Evolutionary conservation across 306 rosid species (phyloP), one percentile per base, ranked within the genome.

Genomic region (Ochetophila trinervis): DNA sequence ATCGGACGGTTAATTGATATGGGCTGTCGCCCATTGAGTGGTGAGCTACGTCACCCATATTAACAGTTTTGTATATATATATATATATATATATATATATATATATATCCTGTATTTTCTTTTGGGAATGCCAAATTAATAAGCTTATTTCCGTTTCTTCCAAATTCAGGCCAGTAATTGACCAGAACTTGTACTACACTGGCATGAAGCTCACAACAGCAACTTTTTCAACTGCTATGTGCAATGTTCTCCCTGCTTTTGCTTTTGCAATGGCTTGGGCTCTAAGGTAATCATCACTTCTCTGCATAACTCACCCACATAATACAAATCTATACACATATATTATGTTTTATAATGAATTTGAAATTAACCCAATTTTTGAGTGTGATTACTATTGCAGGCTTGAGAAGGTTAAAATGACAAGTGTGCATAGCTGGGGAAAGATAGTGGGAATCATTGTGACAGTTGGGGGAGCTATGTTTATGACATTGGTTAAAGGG

Each of bases 121-220:
- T 12, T 3, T 5, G 9, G 15, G 40, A 3, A 3, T 0, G 1
- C 30, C 23, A 45, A 67, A 16, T 53, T 55, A 42, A 37, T 6
- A n/a, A 19, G 3, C 13, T 21, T 19, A 24, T 12, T 68, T 21
- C 30, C 11, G n/a, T 1, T 23, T 51, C 5, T 48, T 16, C 42
- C 1, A 24, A 21, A 19, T 23, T 35, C 66, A 84, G 92, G 75
- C 87, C 87, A 7, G 89, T 79, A 18, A 69, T 86, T 0, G 87
- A 82, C 54, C 89, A 84, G 67, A 86, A 82, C 83, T 49, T 86
- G 80, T 70, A 34, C 71, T 79, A 78, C 20, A 50, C 73, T 0
- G 92, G 89, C 42, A 69, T 84, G 83, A 86, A 79, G 76, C 48
- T 58, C 21, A 84, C 87, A 45, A 66, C 92, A 23, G 89, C 92